A percentile compares a stretch with the other conserved stretches of the same genome.
Evolutionary conservation across 148 eudicot species (phyloP).

Genomic region (Bassia scoparia): DNA sequence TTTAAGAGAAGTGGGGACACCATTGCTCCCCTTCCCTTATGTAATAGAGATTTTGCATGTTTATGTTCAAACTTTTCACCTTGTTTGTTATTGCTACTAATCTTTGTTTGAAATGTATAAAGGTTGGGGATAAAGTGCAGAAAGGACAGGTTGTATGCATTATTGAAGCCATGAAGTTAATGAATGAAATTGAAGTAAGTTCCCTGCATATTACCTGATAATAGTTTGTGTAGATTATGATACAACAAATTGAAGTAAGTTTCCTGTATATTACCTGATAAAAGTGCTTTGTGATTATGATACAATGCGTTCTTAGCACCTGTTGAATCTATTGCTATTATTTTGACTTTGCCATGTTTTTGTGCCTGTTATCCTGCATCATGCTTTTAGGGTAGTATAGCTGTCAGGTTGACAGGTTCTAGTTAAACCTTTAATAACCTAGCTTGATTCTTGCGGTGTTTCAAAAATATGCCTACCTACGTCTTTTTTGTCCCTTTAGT

Average conservation of each 20-base stretch:
- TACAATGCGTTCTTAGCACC: too few relatives aligned
- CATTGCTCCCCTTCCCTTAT: too few relatives aligned
- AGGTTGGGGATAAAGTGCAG: constrained; percentile 78
- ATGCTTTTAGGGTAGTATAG: background rate
- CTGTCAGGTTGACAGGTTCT: background rate
- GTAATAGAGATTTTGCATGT: constrained; percentile 9
- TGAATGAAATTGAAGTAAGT: constrained; percentile 83
- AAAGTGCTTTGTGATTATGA: too few relatives aligned
- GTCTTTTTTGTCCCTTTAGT: background rate
- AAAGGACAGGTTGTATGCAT: constrained; percentile 75
- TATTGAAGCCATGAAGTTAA: constrained; percentile 80
- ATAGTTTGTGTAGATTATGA: background rate
- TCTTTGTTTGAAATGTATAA: background rate
- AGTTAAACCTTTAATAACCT: background rate
- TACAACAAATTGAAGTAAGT: too few relatives aligned
- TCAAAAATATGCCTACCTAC: background rate
- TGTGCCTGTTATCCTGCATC: background rate
- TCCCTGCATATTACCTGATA: background rate
- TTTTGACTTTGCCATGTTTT: constrained; percentile 5
- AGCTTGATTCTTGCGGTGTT: constrained; percentile 6
- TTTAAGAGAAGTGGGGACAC: too few relatives aligned
- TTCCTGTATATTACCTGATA: too few relatives aligned
- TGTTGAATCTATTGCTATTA: background rate
- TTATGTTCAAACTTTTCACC: background rate
- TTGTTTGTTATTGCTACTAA: background rate